Conservation (phyloP, 257 asterid species). For the Nicotiana tomentosiformis region DNA sequence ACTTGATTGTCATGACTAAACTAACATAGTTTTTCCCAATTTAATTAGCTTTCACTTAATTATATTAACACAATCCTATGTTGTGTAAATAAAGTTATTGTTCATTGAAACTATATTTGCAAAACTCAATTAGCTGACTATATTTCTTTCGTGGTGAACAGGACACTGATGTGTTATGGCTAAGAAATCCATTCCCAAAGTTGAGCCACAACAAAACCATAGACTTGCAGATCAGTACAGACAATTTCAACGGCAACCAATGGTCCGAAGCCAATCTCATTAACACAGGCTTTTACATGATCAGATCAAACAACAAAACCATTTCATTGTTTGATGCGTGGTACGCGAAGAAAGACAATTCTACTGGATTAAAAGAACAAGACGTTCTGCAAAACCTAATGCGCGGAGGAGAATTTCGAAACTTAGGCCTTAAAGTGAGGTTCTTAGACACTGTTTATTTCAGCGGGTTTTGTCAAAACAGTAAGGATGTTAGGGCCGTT, state of each 20-base stretch:
- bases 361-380: conserved; percentile 36
- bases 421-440: conserved; percentile 22
- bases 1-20: no score
- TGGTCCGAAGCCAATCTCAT: conserved; percentile 18
- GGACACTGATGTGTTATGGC: conserved; percentile 51
- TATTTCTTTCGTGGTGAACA: background rate
- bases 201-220: conserved; percentile 6
- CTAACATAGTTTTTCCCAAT: no score
- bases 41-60: no score
- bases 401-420: conserved; percentile 12
- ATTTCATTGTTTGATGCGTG: conserved; percentile 30
- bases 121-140: background rate
- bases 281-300: conserved; percentile 54
- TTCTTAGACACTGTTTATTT: conserved; percentile 38
- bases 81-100: no score
- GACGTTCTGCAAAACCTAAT: conserved; percentile 29
- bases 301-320: conserved; percentile 43
- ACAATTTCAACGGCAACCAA: conserved; percentile 21
- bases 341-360: conserved; percentile 24
- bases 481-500: conserved; percentile 21
- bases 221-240: conserved; percentile 43
- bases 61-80: no score
- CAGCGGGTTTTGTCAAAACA: conserved; percentile 46
- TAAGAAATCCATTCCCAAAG: conserved; percentile 37
- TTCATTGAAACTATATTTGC: no score